phyloP scores from a whole-genome alignment of 306 rosid genomes.

The Trifolium pratense region DNA sequence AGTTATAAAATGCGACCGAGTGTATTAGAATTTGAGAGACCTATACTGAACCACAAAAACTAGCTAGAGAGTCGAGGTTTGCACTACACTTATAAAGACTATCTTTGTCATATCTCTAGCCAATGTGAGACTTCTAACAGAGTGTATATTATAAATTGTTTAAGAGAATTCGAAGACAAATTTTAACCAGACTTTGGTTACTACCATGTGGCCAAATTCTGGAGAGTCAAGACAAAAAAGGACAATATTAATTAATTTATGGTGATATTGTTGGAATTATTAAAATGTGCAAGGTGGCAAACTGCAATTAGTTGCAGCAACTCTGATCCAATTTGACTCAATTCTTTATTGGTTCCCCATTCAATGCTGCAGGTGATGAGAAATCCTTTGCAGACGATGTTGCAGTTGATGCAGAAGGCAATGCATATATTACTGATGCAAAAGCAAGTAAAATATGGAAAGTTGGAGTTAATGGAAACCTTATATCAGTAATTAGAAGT shows the following conservation, averaged over 20 bases:
- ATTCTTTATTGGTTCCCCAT: background rate
- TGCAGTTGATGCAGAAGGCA: slow-evolving; percentile 85
- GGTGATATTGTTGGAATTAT: background rate
- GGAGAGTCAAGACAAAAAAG: background rate
- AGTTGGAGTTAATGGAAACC: slow-evolving; percentile 74
- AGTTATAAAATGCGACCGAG: too few species aligned
- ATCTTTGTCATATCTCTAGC: too few species aligned
- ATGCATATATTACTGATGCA: slow-evolving; percentile 79
- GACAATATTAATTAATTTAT: background rate
- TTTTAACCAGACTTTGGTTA: too few species aligned
- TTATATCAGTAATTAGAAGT: slow-evolving; percentile 58
- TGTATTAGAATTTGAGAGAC: too few species aligned
- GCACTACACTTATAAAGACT: too few species aligned
- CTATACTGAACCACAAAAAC: too few species aligned
- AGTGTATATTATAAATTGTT: too few species aligned
- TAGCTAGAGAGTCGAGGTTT: too few species aligned
- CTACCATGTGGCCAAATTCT: background rate
- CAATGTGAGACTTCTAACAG: too few species aligned
- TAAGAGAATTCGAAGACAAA: too few species aligned
- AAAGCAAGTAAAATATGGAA: slow-evolving; percentile 76
- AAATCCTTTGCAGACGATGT: slow-evolving; percentile 84
- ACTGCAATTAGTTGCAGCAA: background rate
- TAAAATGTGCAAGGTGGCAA: background rate
- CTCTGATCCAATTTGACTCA: background rate
- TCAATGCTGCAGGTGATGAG: slow-evolving; percentile 67